These are phyloP conservation scores for Brettanomyces sp. DNA, from an alignment of 805 yeast genomes.

Conservation along the genomic window DNA sequence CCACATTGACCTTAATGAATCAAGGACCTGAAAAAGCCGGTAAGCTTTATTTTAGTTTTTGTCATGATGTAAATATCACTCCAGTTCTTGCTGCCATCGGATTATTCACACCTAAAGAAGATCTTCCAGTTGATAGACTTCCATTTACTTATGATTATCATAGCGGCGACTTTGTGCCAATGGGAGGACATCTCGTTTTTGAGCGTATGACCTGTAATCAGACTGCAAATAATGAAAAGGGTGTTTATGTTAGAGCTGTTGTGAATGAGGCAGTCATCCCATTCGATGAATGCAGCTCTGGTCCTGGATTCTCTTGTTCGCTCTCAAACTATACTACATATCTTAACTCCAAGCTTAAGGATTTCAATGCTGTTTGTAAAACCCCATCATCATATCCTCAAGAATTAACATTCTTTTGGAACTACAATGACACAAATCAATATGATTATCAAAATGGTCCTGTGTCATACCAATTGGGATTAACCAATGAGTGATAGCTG, in stretches of 20 bases:
- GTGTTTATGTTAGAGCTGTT: slow-evolving; percentile 34
- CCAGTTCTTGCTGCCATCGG: slow-evolving; percentile 55
- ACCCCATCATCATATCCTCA: slow-evolving; percentile 1
- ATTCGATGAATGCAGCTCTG: slow-evolving; percentile 32
- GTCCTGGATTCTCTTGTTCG: slow-evolving; percentile 47
- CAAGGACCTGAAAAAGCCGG: slow-evolving; percentile 5
- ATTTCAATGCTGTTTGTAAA: slow-evolving; percentile 1
- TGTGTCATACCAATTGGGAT: background rate
- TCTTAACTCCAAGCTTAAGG: background rate
- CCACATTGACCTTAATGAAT: slow-evolving; percentile 30
- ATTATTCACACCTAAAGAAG: slow-evolving; percentile 29
- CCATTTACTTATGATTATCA: slow-evolving; percentile 24
- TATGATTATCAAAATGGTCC: background rate
- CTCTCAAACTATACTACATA: slow-evolving; percentile 16
- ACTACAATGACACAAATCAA: slow-evolving; percentile 1
- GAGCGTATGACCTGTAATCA: slow-evolving; percentile 34
- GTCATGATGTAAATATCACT: slow-evolving; percentile 60
- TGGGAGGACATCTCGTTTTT: slow-evolving; percentile 39
- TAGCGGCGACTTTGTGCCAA: slow-evolving; percentile 33
- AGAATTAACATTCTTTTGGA: slow-evolving; percentile 4
- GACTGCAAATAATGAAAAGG: slow-evolving; percentile 2
- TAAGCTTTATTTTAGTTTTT: slow-evolving; percentile 53
- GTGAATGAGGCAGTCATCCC: slow-evolving; percentile 50
- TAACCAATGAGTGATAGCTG: background rate
- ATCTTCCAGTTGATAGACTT: slow-evolving; percentile 35